Base-by-base conservation (phyloP, 345 rosid genomes). In the Boechera divaricarpa region DNA sequence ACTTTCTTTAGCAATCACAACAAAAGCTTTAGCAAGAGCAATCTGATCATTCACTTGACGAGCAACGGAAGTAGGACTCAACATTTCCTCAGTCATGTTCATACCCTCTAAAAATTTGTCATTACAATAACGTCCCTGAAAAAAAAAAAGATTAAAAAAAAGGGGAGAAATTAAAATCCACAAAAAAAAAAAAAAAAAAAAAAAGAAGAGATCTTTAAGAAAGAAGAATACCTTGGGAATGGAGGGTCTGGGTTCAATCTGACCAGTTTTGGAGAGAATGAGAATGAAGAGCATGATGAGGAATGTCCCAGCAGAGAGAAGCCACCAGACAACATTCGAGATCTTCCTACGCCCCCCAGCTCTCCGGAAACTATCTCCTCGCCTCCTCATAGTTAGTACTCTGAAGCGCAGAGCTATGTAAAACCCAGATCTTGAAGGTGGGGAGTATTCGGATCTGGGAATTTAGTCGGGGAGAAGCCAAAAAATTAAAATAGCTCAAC, bases 1-100 rank as follows among this genome's bases (percentile, higher is more conserved):
- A 81, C 94, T 91, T 83, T 93, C 98, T 84, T 93, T 93, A 11
- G 97, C 97, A 73, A 93, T 93, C 72, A 89, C 96, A 16, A 93
- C 92, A 72, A 91, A 87, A 28, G 94, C 90, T 83, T 94, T 91
- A 54, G 98, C 98, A 57, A 94, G 94, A 70, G 91, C 82, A 44
- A 94, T 94, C 78, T 94, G 98, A 68, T 94, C 97, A 7, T 85
- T 88, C 12, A 94, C 82, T 82, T 94, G 97, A 64, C 98, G 90
- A 64, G 94, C 85, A 62, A 90, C 85, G 0, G 98, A 94, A 59
- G 83, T 82, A 11, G 90, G 84, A 73, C 84, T 91, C 73, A 91
- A 48, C 93, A 94, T 86, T 81, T 94, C 98, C 44, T 90, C 94
- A 0, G 94, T 94, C 68, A 94, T 79, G 84, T 90, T 91, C 72